Percentiles rank a stretch among this genome's conserved stretches.
phyloP scores from a whole-genome alignment of 139 green algal species.

The Coccomyxa sp. region DNA sequence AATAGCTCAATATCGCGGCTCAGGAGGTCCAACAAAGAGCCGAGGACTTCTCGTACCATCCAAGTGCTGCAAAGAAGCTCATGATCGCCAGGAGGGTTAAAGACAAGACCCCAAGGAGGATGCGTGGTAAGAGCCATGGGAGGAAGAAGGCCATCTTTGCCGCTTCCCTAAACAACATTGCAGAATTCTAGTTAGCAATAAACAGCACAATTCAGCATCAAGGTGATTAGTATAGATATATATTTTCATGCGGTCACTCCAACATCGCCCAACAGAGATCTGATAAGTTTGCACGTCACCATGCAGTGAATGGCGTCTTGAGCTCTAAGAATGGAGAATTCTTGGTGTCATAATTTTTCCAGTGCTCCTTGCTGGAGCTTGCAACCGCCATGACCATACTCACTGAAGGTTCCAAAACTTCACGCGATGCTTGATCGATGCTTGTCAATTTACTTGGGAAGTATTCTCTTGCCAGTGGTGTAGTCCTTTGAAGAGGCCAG shows the following conservation, averaged over 20 bases:
- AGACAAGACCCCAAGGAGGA: not conserved
- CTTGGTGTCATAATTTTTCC: conserved; percentile 20
- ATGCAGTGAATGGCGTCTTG: conserved; percentile 32
- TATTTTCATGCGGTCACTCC: no score
- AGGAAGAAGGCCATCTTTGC: conserved; percentile 29
- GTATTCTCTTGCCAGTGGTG: no score
- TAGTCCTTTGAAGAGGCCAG: no score
- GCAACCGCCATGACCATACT: no score
- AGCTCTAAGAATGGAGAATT: conserved; percentile 33
- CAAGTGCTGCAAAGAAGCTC: conserved; percentile 6
- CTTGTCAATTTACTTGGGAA: no score
- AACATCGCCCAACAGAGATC: not conserved
- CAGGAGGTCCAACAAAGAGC: not conserved
- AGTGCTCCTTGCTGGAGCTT: not conserved
- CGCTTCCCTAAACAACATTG: conserved; percentile 20
- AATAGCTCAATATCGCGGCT: not conserved
- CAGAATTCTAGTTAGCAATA: not conserved
- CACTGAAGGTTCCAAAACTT: no score
- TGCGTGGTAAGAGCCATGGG: not conserved
- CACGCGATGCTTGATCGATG: no score
- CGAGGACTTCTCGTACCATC: not conserved
- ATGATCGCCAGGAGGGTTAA: conserved; percentile 5
- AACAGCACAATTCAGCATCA: no score
- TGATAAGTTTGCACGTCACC: conserved; percentile 10
- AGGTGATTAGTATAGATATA: no score